Base-by-base conservation (phyloP, 345 rosid genomes). In the Microcos paniculata region DNA sequence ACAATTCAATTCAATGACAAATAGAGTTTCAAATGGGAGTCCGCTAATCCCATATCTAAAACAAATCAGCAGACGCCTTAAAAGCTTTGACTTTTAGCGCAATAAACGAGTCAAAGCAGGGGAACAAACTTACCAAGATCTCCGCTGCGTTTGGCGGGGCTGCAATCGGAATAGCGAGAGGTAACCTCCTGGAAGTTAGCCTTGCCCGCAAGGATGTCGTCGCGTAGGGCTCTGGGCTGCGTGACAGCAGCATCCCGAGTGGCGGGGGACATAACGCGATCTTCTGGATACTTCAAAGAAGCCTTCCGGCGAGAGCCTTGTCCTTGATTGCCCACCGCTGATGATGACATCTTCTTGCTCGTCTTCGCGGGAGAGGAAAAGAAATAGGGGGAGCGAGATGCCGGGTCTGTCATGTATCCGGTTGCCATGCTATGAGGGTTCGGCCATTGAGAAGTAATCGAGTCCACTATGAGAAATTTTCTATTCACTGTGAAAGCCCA, bases 261-360 rank as follows among this genome's bases (percentile, higher is more conserved):
- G 55, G 91, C 92, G 76, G 71, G 79, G 83, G 64, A 80, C 57
- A 96, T 93, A 40, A 90, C 86, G 7, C 87, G 81, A 1, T 98
- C 99, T 80, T 96, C 97, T 0, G 99, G 98, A 80, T 96, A 98
- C 75, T 96, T 93, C 99, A 98, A 93, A 1, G 98, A 96, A 0
- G 97, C 96, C 84, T 91, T 91, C 79, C 98, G 82, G 1, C 98
- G 88, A 57, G 99, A 96, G 8, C 98, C 97, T 68, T 96, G 76
- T 96, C 98, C 90, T 96, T 96, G 43, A 96, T 89, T 78, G 14
- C 81, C 84, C 18, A 88, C 61, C 49, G 86, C 10, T 84, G 81
- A 83, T 57, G 80, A 84, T 21, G 83, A 79, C 84, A 79, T 87
- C 82, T 85, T 86, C n/a, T n/a, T n/a, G n/a, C n/a, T n/a, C n/a